Evolutionary conservation across 1,284 basidiomycete species (phyloP).

Genomic region (Grifola frondosa): DNA sequence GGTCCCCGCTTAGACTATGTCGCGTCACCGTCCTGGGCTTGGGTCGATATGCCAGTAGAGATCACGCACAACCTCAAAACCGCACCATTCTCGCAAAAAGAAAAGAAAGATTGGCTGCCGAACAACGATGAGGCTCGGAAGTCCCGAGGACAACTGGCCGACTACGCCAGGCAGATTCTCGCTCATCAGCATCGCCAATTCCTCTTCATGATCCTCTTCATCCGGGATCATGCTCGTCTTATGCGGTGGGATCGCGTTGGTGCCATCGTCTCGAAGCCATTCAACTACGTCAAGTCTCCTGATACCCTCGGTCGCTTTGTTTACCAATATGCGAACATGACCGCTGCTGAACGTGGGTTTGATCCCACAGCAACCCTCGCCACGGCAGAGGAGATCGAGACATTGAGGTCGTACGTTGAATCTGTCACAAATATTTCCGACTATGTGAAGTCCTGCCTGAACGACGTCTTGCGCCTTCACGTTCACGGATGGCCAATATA

Average conservation of each 20-base stretch:
- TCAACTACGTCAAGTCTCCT: slow-evolving; percentile 13
- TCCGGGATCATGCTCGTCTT: slow-evolving; percentile 11
- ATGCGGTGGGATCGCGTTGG: slow-evolving; percentile 20
- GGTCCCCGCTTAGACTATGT: no score
- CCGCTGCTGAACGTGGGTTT: slow-evolving; percentile 8
- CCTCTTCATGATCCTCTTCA: slow-evolving; percentile 14
- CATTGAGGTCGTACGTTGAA: no score
- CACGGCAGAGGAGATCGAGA: slow-evolving; percentile 1
- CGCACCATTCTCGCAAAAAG: background rate
- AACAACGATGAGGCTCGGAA: background rate
- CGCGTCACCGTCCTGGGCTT: no score
- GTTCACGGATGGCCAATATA: slow-evolving; percentile 1
- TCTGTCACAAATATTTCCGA: no score
- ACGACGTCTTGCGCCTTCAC: no score
- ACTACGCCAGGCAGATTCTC: slow-evolving; percentile 3
- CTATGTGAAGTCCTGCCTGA: no score
- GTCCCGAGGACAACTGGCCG: slow-evolving; percentile 9
- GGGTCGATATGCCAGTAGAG: background rate
- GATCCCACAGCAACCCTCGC: slow-evolving; percentile 12
- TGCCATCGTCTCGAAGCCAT: slow-evolving; percentile 9
- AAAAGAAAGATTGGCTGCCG: no score
- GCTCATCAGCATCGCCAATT: slow-evolving; percentile 11
- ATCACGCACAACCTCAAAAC: background rate
- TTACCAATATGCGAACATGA: slow-evolving; percentile 12
- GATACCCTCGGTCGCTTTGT: slow-evolving; percentile 12